phyloP scores from a whole-genome alignment of 176 grass and related monocot species.

The Zea luxurians region DNA sequence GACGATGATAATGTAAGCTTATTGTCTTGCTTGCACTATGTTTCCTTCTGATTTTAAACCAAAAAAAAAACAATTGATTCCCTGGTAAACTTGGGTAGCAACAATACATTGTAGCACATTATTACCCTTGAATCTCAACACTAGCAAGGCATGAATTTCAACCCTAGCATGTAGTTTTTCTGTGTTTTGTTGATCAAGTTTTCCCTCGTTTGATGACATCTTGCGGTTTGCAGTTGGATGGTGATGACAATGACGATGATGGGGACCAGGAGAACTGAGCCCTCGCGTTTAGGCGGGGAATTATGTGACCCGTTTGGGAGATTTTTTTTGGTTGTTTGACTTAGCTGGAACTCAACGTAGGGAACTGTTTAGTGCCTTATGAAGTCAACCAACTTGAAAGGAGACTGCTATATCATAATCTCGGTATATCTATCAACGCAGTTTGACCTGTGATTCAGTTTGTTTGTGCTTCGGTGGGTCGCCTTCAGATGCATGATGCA shows the following conservation, averaged over 20 bases:
- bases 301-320: constrained; percentile 21
- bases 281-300: background rate
- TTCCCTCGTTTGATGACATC: background rate
- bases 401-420: constrained; percentile 50
- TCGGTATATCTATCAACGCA: constrained; percentile 47
- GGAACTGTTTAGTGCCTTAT: constrained; percentile 50
- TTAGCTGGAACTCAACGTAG: constrained; percentile 53
- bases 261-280: constrained; percentile 46
- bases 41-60: background rate
- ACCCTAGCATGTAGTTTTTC: too few species aligned
- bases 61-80: background rate
- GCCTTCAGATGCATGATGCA: too few species aligned
- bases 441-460: constrained; percentile 29
- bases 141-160: background rate
- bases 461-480: background rate
- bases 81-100: background rate
- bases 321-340: constrained; percentile 47
- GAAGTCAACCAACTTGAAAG: constrained; percentile 42
- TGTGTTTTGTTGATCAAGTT: background rate
- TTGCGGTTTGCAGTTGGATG: constrained; percentile 50
- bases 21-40: background rate
- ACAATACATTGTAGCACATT: background rate
- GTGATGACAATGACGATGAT: constrained; percentile 45
- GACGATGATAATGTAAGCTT: constrained; percentile 66
- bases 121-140: background rate